Percentiles rank a stretch among this genome's conserved stretches.
Conservation (phyloP, 108 stramenopile genomes). For the Cyclotella cryptica region DNA sequence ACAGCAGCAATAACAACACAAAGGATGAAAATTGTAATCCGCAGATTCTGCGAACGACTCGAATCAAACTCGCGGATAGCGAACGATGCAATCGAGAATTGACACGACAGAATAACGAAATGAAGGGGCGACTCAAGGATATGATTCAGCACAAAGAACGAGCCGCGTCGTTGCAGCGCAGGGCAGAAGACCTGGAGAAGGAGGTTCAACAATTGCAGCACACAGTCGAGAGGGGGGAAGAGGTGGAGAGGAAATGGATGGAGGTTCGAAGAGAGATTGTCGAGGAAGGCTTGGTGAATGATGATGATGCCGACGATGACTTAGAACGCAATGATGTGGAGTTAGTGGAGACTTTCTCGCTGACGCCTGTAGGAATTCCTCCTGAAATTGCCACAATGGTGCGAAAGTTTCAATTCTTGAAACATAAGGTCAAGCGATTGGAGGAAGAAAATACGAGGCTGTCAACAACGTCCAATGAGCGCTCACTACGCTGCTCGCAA, state of each 20-base stretch:
- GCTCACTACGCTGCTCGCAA: slow-evolving; percentile 42
- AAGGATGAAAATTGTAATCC: slow-evolving; percentile 7
- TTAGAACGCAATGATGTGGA: neutral
- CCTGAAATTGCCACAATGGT: slow-evolving; percentile 67
- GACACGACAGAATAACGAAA: slow-evolving; percentile 53
- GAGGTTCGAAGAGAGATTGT: slow-evolving; percentile 57
- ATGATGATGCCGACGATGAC: slow-evolving; percentile 10
- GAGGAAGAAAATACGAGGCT: slow-evolving; percentile 41
- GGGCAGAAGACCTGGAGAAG: slow-evolving; percentile 55
- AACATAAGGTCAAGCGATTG: slow-evolving; percentile 28
- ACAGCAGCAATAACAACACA: slow-evolving; percentile 4
- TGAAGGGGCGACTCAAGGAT: slow-evolving; percentile 47
- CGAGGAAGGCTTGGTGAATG: slow-evolving; percentile 35
- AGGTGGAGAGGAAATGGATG: slow-evolving; percentile 56
- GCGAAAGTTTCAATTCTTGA: slow-evolving; percentile 54
- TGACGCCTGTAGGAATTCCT: slow-evolving; percentile 29
- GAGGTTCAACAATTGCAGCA: slow-evolving; percentile 47
- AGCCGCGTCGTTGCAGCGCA: slow-evolving; percentile 41
- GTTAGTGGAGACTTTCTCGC: neutral
- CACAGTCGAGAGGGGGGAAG: slow-evolving; percentile 43
- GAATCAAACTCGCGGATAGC: slow-evolving; percentile 73
- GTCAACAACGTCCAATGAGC: slow-evolving; percentile 34
- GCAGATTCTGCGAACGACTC: slow-evolving; percentile 38
- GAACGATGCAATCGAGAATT: slow-evolving; percentile 81
- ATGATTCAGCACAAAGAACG: slow-evolving; percentile 61